Conservation (phyloP, 345 rosid species). For the Fremontodendron californicum region DNA sequence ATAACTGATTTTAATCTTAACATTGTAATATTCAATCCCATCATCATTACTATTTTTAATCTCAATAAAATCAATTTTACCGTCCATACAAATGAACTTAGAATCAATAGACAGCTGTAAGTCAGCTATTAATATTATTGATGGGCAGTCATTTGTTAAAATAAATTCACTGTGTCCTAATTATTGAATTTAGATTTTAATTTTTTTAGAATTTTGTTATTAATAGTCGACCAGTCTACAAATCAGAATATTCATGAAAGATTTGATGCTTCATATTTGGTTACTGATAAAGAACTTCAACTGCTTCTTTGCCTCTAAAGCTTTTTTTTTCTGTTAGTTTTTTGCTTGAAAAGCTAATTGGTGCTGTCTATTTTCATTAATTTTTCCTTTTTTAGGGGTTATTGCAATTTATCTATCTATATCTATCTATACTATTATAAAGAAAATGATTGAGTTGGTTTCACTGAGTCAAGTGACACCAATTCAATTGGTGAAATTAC, state of each 20-base stretch:
- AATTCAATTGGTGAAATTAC: too few species aligned
- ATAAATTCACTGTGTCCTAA: not conserved
- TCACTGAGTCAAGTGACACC: too few species aligned
- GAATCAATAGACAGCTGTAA: not conserved
- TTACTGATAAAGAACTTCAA: not conserved
- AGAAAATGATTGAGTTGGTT: too few species aligned
- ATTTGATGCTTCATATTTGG: not conserved
- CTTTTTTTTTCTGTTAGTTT: not conserved
- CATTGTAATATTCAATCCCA: too few species aligned
- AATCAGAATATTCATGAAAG: not conserved
- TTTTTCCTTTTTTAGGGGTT: not conserved
- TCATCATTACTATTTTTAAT: too few species aligned
- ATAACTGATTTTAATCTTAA: too few species aligned
- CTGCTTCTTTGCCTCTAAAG: not conserved
- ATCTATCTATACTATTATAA: too few species aligned
- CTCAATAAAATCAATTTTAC: too few species aligned
- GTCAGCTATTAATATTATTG: not conserved
- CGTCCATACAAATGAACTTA: too few species aligned
- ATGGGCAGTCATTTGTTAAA: not conserved
- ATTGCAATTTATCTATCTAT: too few species aligned
- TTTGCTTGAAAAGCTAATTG: not conserved
- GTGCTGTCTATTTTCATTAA: not conserved
- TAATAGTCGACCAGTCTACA: not conserved
- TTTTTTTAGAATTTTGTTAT: not conserved
- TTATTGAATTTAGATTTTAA: not conserved